These are phyloP conservation scores for Pleurostoma richardsiae DNA, from an alignment of 2,329 filamentous ascomycete genomes.

Conservation along the genomic window DNA sequence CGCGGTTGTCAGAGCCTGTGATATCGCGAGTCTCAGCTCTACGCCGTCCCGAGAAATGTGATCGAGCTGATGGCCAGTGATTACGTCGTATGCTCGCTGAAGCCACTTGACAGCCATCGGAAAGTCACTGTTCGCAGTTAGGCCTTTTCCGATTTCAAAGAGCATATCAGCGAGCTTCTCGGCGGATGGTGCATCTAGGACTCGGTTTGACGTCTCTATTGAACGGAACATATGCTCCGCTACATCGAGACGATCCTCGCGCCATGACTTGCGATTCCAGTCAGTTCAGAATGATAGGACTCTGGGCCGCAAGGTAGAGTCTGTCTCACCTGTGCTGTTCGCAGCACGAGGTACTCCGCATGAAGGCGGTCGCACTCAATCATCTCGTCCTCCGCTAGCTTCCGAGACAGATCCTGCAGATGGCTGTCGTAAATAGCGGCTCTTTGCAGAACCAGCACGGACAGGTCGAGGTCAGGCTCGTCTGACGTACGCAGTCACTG, in stretches of 20 bases:
- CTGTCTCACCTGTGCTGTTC: conserved; percentile 57
- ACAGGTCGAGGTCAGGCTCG: conserved; percentile 50
- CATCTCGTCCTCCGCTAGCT: conserved; percentile 21
- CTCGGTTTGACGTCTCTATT: conserved; percentile 31
- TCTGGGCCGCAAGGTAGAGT: too few species aligned
- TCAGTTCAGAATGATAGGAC: conserved; percentile 2
- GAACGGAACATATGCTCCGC: conserved; percentile 75
- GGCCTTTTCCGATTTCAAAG: conserved; percentile 65
- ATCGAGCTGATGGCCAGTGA: conserved; percentile 51
- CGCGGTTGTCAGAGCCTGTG: conserved; percentile 57
- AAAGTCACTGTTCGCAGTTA: conserved; percentile 47
- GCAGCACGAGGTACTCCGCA: conserved; percentile 60
- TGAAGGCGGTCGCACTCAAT: conserved; percentile 32
- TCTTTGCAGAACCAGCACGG: conserved; percentile 56
- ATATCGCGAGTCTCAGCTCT: conserved; percentile 61
- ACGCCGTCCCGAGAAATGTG: conserved; percentile 52
- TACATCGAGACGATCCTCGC: conserved; percentile 65
- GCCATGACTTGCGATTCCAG: conserved; percentile 56
- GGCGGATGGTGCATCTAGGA: conserved; percentile 40
- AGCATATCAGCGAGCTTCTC: conserved; percentile 64
- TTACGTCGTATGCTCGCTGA: conserved; percentile 56
- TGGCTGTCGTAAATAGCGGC: conserved; percentile 51
- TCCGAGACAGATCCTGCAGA: conserved; percentile 23
- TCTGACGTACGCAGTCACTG: conserved; percentile 24
- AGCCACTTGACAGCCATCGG: conserved; percentile 66